These are phyloP conservation scores for Massarina eburnea DNA, from an alignment of 2,329 filamentous ascomycete species.

Conservation along the genomic window DNA sequence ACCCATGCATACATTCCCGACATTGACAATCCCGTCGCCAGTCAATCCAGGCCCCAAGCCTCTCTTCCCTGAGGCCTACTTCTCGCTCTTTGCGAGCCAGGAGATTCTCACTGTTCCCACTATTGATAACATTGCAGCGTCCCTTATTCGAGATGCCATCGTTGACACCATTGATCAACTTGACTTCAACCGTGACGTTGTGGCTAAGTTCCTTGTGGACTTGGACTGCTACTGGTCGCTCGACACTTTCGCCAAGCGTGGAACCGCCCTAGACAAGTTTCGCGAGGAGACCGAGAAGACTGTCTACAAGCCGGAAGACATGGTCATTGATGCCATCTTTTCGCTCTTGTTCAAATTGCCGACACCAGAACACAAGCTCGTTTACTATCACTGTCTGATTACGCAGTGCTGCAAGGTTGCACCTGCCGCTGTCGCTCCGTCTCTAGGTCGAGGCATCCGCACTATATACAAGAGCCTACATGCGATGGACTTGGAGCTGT, in stretches of 20 bases:
- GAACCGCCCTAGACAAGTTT: conserved; percentile 88
- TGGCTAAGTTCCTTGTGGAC: conserved; percentile 88
- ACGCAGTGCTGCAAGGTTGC: conserved; percentile 96
- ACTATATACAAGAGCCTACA: conserved; percentile 84
- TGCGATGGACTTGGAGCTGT: conserved; percentile 82
- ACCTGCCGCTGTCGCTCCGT: conserved; percentile 93
- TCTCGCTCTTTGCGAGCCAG: conserved; percentile 87
- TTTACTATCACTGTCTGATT: conserved; percentile 94
- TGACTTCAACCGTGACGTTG: conserved; percentile 85
- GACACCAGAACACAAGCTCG: conserved; percentile 83
- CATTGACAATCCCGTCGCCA: conserved; percentile 72
- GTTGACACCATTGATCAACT: conserved; percentile 93
- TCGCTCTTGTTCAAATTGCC: conserved; percentile 91
- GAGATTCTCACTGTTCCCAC: conserved; percentile 87
- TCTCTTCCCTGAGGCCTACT: conserved; percentile 89
- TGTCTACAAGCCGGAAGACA: conserved; percentile 97
- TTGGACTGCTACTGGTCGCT: conserved; percentile 92
- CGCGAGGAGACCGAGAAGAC: conserved; percentile 58
- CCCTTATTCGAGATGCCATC: conserved; percentile 80
- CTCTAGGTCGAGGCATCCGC: conserved; percentile 87
- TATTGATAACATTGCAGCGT: conserved; percentile 73
- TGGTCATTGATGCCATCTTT: conserved; percentile 96
- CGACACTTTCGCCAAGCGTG: conserved; percentile 88
- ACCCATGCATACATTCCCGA: conserved; percentile 74
- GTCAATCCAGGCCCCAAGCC: conserved; percentile 73